A percentile compares a stretch with the other conserved stretches of the same genome.
Evolutionary conservation across 2,329 filamentous ascomycete species (phyloP).

Genomic region (Apiospora pterosperma): DNA sequence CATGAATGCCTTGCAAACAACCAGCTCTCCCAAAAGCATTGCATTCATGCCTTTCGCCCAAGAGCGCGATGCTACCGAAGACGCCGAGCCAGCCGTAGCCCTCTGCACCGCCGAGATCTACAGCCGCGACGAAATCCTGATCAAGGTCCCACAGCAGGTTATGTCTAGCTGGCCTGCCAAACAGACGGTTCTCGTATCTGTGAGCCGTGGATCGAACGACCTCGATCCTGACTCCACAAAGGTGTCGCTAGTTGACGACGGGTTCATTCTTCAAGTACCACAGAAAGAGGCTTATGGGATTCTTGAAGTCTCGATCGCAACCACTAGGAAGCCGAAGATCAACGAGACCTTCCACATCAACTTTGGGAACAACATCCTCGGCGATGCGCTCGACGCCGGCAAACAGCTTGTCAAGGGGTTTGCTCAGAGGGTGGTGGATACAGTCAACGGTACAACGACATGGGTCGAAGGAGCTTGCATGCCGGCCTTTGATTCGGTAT

Average conservation of each 20-base stretch:
- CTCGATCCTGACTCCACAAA: constrained; percentile 50
- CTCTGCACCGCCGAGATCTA: constrained; percentile 44
- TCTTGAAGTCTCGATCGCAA: constrained; percentile 55
- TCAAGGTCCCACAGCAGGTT: constrained; percentile 48
- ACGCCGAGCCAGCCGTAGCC: constrained; percentile 25
- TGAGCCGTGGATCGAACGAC: constrained; percentile 43
- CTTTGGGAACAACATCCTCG: constrained; percentile 49
- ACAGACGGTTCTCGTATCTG: constrained; percentile 53
- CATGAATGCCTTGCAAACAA: constrained; percentile 28
- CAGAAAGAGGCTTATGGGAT: constrained; percentile 54
- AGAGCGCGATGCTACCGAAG: constrained; percentile 25
- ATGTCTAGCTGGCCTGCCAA: constrained; percentile 54
- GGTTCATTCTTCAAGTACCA: constrained; percentile 50
- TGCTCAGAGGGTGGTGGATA: constrained; percentile 38
- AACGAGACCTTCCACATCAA: constrained; percentile 59
- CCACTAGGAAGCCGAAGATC: constrained; percentile 56
- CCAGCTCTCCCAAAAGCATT: constrained; percentile 29
- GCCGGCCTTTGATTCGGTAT: constrained; percentile 25
- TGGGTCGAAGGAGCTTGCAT: constrained; percentile 30
- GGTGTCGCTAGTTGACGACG: constrained; percentile 44
- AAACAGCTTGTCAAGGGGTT: constrained; percentile 35
- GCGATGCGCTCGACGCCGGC: constrained; percentile 41
- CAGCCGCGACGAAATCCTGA: constrained; percentile 48
- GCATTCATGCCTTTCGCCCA: constrained; percentile 37
- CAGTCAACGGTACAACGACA: constrained; percentile 32